Percentiles rank a stretch among this genome's conserved stretches.
Evolutionary conservation across 331 rosid species (phyloP).

Genomic region (Malus hybrid): DNA sequence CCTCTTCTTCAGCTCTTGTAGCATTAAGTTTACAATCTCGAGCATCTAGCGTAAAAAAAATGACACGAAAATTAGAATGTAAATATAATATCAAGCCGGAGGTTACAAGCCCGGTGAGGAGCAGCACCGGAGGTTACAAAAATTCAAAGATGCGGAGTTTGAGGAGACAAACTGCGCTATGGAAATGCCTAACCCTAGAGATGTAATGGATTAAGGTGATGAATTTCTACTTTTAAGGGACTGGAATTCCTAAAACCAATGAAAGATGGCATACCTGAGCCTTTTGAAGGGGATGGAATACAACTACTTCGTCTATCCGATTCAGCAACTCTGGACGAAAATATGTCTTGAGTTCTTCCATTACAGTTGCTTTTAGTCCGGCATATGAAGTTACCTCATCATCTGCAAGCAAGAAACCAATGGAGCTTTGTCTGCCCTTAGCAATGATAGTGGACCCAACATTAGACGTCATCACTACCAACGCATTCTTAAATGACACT

Average conservation of each 20-base stretch:
- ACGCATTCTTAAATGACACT: slow-evolving; percentile 76
- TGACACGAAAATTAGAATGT: background rate
- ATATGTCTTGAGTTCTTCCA: slow-evolving; percentile 75
- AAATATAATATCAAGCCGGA: background rate
- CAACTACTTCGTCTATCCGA: slow-evolving; percentile 83
- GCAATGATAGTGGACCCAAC: slow-evolving; percentile 87
- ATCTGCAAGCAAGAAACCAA: slow-evolving; percentile 53
- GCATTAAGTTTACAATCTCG: slow-evolving; percentile 52
- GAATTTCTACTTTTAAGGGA: background rate
- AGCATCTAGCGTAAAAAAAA: slow-evolving; percentile 45
- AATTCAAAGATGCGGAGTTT: background rate
- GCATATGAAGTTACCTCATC: slow-evolving; percentile 56
- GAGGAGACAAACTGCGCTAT: background rate
- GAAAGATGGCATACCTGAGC: slow-evolving; percentile 56
- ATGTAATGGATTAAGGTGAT: background rate
- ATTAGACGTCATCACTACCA: slow-evolving; percentile 94
- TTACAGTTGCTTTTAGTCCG: slow-evolving; percentile 65
- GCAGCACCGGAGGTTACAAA: too few species aligned
- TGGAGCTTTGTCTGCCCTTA: slow-evolving; percentile 52
- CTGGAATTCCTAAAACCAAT: background rate
- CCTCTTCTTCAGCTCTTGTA: slow-evolving; percentile 64
- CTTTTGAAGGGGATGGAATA: slow-evolving; percentile 76
- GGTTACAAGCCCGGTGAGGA: too few species aligned
- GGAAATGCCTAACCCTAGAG: background rate
- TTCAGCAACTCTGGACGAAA: slow-evolving; percentile 92